Base-by-base conservation (phyloP, 2,329 filamentous ascomycete species). In the Drechslerella dactyloides region DNA sequence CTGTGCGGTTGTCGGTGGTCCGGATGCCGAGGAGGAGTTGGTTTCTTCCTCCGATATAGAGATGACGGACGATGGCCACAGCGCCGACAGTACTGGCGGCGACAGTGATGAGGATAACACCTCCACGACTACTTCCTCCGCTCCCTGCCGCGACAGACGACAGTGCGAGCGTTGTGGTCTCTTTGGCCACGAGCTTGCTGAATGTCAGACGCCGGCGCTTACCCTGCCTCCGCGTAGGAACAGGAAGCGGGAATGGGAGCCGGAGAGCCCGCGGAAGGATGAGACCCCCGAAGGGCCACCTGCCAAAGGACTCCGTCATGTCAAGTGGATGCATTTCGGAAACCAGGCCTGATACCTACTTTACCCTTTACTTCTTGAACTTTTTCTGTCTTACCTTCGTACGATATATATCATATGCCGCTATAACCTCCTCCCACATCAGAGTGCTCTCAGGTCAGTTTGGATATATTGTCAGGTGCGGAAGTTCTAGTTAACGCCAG, bases 1-100 rank as follows among this genome's bases (percentile, higher is more conserved):
- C 35, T 73, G 69, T 52, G 69, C 69, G 58, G 69, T 73, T 68
- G 69, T 73, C 61, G 69, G 69, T 63, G 69, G 56, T 66, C 61
- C 62, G 57, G 69, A 73, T 55, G 64, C 68, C 60, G 68, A 72
- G 60, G 60, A 65, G 62, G 69, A 73, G 27, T 35, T 68, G 60
- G 69, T 62, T 58, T 53, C 56, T 64, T 44, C 58, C 35, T 68
- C 63, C 62, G 69, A 73, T 64, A 59, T 68, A 62, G 69, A 66
- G 27, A 68, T 68, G 69, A 62, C 69, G 40, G 69, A 66, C 44
- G 62, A 53, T 48, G 61, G 61, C 27, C 58, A 66, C 40, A 58
- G 68, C 27, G 53, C 30, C 42, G 63, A 73, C 27, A 57, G 60
- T 30, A n/a, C n/a, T n/a, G 27, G 27, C 51, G 65, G 60, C 52